Evolutionary conservation across 768 basidiomycete genomes (phyloP).

Genomic region (Russula virescens): DNA sequence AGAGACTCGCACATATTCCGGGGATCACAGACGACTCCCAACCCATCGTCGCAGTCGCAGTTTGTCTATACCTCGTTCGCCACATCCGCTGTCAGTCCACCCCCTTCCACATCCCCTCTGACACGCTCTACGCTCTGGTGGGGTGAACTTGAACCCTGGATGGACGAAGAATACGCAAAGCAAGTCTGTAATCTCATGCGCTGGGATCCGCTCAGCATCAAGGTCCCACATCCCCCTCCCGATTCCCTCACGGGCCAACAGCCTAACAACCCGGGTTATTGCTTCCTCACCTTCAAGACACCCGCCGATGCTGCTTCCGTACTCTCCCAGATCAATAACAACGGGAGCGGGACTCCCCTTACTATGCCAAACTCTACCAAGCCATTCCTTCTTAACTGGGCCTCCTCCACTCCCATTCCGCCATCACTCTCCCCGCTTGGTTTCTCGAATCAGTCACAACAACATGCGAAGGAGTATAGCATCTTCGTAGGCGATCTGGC

Average conservation of each 20-base stretch:
- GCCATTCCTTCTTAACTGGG: constrained; percentile 81
- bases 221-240: constrained; percentile 58
- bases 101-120: constrained; percentile 28
- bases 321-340: constrained; percentile 56
- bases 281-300: constrained; percentile 80
- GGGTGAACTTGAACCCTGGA: constrained; percentile 90
- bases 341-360: constrained; percentile 38
- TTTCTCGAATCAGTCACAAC: constrained; percentile 39
- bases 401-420: constrained; percentile 38
- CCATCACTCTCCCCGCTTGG: constrained; percentile 32
- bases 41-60: constrained; percentile 26
- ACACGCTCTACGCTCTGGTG: constrained; percentile 71
- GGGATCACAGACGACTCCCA: constrained; percentile 16
- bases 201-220: constrained; percentile 74
- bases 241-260: constrained; percentile 56
- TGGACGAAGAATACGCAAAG: constrained; percentile 93
- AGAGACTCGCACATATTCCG: constrained; percentile 27
- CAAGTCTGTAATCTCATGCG: constrained; percentile 83
- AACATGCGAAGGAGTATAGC: constrained; percentile 81
- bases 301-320: constrained; percentile 63
- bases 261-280: constrained; percentile 82
- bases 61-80: constrained; percentile 28
- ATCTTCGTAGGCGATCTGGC: constrained; percentile 94
- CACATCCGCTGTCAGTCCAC: constrained; percentile 26
- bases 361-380: constrained; percentile 85